These are phyloP conservation scores for Kodamaea laetipori DNA, from an alignment of 805 yeast species.

Conservation along the genomic window DNA sequence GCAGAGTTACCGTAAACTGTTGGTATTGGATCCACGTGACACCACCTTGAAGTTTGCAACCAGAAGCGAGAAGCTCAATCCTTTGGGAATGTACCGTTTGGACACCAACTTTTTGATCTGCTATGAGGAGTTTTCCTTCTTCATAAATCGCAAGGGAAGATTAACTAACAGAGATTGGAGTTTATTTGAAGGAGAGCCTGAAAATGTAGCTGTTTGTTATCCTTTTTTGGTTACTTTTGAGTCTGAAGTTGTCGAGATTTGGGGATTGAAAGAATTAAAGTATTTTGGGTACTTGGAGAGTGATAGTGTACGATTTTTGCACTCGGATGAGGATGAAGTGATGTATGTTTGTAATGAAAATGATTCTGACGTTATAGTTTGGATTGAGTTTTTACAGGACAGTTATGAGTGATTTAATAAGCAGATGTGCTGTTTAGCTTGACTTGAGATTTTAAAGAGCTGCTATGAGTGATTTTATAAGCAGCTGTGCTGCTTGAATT, in stretches of 20 bases:
- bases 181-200: conserved; percentile 91
- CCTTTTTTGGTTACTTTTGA: conserved; percentile 94
- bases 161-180: conserved; percentile 91
- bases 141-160: conserved; percentile 96
- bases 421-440: too few relatives aligned
- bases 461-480: too few relatives aligned
- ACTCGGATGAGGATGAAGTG: conserved; percentile 90
- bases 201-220: conserved; percentile 89
- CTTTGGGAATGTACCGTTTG: conserved; percentile 87
- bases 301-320: conserved; percentile 85
- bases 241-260: conserved; percentile 82
- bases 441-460: too few relatives aligned
- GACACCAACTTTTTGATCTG: conserved; percentile 80
- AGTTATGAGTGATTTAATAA: too few relatives aligned
- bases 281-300: conserved; percentile 87
- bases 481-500: too few relatives aligned
- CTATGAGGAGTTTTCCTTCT: conserved; percentile 91
- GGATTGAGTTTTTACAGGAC: conserved; percentile 79
- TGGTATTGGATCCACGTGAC: conserved; percentile 95
- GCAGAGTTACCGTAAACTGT: conserved; percentile 81
- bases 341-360: conserved; percentile 87
- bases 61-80: conserved; percentile 73
- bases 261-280: conserved; percentile 89
- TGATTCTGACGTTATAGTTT: conserved; percentile 90
- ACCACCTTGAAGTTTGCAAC: conserved; percentile 94